Conservation (phyloP, 495 filamentous ascomycete species). For the Podospora pseudoanserina region DNA sequence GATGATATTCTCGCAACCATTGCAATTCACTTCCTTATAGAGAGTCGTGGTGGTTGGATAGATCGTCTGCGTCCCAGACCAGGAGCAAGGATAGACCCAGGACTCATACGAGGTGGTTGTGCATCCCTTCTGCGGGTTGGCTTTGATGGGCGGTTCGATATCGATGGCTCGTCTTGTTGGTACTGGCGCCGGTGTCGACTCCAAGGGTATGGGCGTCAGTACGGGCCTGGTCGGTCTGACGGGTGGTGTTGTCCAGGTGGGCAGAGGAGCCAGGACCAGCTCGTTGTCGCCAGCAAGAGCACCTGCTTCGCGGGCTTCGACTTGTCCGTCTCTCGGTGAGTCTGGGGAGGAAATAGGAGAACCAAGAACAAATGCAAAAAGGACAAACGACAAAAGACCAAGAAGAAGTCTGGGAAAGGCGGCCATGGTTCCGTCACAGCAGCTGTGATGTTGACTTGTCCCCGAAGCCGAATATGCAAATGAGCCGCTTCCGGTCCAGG, state of each 20-base stretch:
- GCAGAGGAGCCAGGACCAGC: background rate
- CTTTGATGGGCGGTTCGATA: background rate
- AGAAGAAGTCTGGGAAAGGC: background rate
- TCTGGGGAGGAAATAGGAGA: background rate
- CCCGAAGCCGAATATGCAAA: slow-evolving; percentile 22
- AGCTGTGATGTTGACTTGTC: slow-evolving; percentile 6
- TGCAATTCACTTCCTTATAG: slow-evolving; percentile 28
- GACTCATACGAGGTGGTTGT: slow-evolving; percentile 25
- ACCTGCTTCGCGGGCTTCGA: background rate
- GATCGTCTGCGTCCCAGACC: slow-evolving; percentile 28
- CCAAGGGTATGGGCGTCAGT: background rate
- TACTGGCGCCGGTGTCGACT: background rate
- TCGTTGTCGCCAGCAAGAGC: background rate
- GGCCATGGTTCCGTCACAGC: slow-evolving; percentile 18
- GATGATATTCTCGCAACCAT: slow-evolving; percentile 28
- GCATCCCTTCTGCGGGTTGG: slow-evolving; percentile 21
- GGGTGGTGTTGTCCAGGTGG: slow-evolving; percentile 6
- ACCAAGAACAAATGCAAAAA: background rate
- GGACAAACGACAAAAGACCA: background rate
- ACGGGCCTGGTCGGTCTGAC: background rate
- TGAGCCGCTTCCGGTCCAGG: slow-evolving; percentile 22
- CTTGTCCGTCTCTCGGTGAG: background rate
- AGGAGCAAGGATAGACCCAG: slow-evolving; percentile 22
- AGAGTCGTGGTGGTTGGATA: slow-evolving; percentile 30
- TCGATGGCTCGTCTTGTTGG: slow-evolving; percentile 4